Percentiles rank a stretch among this genome's conserved stretches.
These are phyloP conservation scores for Aegilops bicornis DNA, from an alignment of 176 grass and related monocot species.

Conservation along the genomic window DNA sequence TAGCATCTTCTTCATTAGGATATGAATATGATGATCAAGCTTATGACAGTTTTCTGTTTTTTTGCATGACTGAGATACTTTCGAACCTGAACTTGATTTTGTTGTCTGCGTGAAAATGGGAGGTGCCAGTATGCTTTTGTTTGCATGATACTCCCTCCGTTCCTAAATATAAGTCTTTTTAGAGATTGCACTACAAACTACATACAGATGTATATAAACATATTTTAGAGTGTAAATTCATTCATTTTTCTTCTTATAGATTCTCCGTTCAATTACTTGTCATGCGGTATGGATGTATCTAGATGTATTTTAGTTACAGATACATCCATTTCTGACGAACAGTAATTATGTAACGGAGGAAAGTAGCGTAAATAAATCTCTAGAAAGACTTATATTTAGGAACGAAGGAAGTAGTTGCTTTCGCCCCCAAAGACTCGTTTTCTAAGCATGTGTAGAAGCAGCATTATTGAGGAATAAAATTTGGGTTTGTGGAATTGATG, in stretches of 20 bases:
- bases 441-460: neutral
- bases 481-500: neutral
- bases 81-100: neutral
- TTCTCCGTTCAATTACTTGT: too few species aligned
- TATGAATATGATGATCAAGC: slow-evolving; percentile 45
- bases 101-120: neutral
- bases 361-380: too few species aligned
- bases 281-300: too few species aligned
- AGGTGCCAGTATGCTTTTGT: neutral
- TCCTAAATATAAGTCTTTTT: too few species aligned
- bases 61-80: neutral
- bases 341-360: too few species aligned
- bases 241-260: too few species aligned
- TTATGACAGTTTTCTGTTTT: neutral
- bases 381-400: too few species aligned
- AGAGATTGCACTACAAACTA: too few species aligned
- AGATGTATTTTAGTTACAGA: too few species aligned
- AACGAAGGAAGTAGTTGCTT: neutral
- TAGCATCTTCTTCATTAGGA: slow-evolving; percentile 96
- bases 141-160: neutral
- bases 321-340: too few species aligned
- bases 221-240: too few species aligned
- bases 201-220: too few species aligned
- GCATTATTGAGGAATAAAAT: neutral
- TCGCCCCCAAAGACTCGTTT: neutral